Evolutionary conservation across 1,284 basidiomycete genomes (phyloP), one percentile per base, ranked within the genome.

Genomic region (Meira nashicola): DNA sequence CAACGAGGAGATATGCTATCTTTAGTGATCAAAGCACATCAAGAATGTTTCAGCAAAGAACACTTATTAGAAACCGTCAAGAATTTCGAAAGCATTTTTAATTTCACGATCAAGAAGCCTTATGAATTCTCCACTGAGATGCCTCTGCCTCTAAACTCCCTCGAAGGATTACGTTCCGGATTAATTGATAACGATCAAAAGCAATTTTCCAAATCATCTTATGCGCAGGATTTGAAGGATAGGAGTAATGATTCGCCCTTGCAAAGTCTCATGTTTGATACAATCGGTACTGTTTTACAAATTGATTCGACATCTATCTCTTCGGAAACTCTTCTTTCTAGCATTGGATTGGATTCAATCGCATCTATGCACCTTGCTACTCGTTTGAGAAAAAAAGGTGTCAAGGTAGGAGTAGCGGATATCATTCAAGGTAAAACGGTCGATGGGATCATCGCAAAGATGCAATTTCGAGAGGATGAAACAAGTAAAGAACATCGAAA

Each of bases 281-380:
- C 28, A 8, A 33, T 33, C 28, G 28, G 28, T 33, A 8, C 28
- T 3, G 28, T 33, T 8, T 33, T 33, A 33, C 28, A 33, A 8
- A 33, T 33, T 8, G 8, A 33, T 8, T 3, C 28, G 4, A 8
- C 28, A 3, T 33, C 28, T 33, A 33, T 33, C 28, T 33, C 28
- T 33, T 33, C 28, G 28, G 4, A 56, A 23, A 70, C 67, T 6
- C 62, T 65, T 6, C 55, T 76, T 23, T 57, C 64, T 2, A 41
- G 57, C n/a, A 60, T 77, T 1, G 73, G 74, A 12, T 61, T 77
- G 28, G 74, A 77, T 54, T 77, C 74, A 14, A 73, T 77, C 49
- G 67, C 68, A 25, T 66, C 73, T 1, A 74, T 77, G 46, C 65
- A 66, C 25, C 64, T 77, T 38, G 70, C 70, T 3, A 64, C 68